phyloP scores from a whole-genome alignment of 2,329 filamentous ascomycete species.

The Alternaria sp. region DNA sequence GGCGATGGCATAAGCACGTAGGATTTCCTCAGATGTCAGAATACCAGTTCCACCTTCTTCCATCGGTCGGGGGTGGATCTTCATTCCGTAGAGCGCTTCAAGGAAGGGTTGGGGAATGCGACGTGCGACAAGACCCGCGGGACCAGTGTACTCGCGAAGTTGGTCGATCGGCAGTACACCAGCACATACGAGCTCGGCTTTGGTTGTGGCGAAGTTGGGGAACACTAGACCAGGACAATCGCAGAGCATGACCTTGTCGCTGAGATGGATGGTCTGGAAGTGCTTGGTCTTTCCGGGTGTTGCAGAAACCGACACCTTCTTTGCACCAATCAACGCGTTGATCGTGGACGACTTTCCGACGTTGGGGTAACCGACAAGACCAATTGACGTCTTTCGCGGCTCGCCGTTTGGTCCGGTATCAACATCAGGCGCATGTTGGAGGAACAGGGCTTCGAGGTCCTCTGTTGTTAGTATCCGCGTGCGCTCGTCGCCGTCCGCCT shows the following conservation, averaged over 20 bases:
- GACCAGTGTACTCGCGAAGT: conserved; percentile 89
- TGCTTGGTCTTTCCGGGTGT: conserved; percentile 99
- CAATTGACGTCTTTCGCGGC: conserved; percentile 79
- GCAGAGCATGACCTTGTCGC: conserved; percentile 86
- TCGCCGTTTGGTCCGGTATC: conserved; percentile 56
- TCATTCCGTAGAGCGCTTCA: conserved; percentile 92
- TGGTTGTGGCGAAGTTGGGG: conserved; percentile 95
- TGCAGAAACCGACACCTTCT: conserved; percentile 97
- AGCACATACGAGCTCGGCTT: conserved; percentile 94
- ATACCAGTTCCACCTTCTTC: conserved; percentile 93
- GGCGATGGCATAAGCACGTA: conserved; percentile 85
- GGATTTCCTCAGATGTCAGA: conserved; percentile 83
- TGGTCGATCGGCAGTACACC: conserved; percentile 97
- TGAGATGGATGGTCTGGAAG: conserved; percentile 97
- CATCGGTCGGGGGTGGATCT: conserved; percentile 76
- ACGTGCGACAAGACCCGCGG: conserved; percentile 79
- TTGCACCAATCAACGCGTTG: conserved; percentile 96
- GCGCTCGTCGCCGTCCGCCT: conserved; percentile 51
- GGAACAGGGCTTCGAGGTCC: conserved; percentile 87
- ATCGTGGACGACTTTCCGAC: conserved; percentile 99
- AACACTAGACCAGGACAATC: conserved; percentile 99
- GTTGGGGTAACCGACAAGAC: conserved; percentile 96
- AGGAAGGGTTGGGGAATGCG: conserved; percentile 88
- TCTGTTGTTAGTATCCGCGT: conserved; percentile 87
- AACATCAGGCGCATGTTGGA: conserved; percentile 72